Evolutionary conservation across 2,329 filamentous ascomycete species (phyloP).

Genomic region (Talaromyces sp.): DNA sequence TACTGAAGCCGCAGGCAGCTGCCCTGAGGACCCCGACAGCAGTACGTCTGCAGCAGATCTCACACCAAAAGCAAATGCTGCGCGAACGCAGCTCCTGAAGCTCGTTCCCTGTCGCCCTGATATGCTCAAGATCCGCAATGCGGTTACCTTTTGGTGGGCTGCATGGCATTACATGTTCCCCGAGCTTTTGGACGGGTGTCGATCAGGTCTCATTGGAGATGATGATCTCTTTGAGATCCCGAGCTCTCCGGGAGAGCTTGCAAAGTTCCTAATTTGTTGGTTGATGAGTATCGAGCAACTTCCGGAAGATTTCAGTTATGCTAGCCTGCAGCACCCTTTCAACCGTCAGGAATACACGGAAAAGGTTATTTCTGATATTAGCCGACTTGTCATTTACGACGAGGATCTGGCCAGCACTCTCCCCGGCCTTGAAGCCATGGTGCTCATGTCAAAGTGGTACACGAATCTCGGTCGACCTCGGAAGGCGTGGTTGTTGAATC

Average conservation of each 20-base stretch:
- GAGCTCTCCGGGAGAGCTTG: slow-evolving; percentile 32
- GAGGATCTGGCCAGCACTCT: slow-evolving; percentile 48
- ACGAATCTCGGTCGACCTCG: slow-evolving; percentile 53
- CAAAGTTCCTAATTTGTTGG: slow-evolving; percentile 41
- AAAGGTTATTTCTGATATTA: slow-evolving; percentile 42
- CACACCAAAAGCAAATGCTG: slow-evolving; percentile 23
- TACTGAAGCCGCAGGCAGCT: slow-evolving; percentile 20
- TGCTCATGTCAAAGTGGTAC: slow-evolving; percentile 49
- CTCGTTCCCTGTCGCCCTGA: slow-evolving; percentile 31
- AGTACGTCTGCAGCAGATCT: slow-evolving; percentile 17
- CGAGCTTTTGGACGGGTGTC: slow-evolving; percentile 19
- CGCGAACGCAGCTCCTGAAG: slow-evolving; percentile 22
- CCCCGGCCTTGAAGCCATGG: slow-evolving; percentile 50
- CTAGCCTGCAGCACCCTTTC: slow-evolving; percentile 31
- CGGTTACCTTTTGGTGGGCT: slow-evolving; percentile 25
- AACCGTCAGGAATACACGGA: slow-evolving; percentile 41
- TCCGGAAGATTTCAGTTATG: slow-evolving; percentile 34
- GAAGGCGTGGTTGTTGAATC: slow-evolving; percentile 49
- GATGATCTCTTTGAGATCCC: slow-evolving; percentile 10
- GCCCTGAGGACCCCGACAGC: slow-evolving; percentile 17
- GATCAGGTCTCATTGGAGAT: slow-evolving; percentile 12
- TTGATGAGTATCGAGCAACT: slow-evolving; percentile 40
- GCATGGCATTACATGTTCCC: slow-evolving; percentile 31
- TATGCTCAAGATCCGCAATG: slow-evolving; percentile 26
- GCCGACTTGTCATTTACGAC: slow-evolving; percentile 45